Evolutionary conservation across 1,284 basidiomycete genomes (phyloP).

Genomic region (Naganishia albida): DNA sequence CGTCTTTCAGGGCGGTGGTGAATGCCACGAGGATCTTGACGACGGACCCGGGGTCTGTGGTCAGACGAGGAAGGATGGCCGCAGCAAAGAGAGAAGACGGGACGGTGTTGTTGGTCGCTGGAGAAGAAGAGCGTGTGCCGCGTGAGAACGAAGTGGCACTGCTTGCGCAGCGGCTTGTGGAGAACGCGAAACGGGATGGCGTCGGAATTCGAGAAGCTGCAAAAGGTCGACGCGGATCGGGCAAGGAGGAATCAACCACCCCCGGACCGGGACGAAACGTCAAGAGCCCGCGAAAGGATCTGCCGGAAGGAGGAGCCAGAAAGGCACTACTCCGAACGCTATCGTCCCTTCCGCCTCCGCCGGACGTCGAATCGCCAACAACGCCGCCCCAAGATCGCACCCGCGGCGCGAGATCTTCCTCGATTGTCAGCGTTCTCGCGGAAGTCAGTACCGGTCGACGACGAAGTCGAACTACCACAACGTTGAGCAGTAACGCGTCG

Average conservation of each 20-base stretch:
- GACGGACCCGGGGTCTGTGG: constrained; percentile 21
- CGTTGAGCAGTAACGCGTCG: background rate
- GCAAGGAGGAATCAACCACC: constrained; percentile 28
- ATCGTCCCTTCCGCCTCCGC: background rate
- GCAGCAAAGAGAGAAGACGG: constrained; percentile 23
- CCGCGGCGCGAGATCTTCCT: background rate
- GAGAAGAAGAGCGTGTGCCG: constrained; percentile 53
- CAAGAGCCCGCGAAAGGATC: background rate
- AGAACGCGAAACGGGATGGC: constrained; percentile 68
- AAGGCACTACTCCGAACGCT: constrained; percentile 19
- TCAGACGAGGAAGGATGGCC: background rate
- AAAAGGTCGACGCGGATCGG: constrained; percentile 44
- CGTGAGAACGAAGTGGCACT: constrained; percentile 56
- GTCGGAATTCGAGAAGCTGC: constrained; percentile 56
- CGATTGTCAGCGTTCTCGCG: background rate
- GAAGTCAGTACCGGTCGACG: constrained; percentile 6
- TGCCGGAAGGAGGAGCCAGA: background rate
- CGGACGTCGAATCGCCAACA: background rate
- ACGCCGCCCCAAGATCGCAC: background rate
- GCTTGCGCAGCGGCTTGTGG: constrained; percentile 71
- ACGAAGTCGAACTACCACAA: constrained; percentile 4
- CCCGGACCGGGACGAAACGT: constrained; percentile 26
- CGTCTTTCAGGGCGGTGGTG: constrained; percentile 48
- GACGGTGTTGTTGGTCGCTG: constrained; percentile 74
- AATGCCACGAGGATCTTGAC: constrained; percentile 48